Evolutionary conservation across 2,329 filamentous ascomycete species (phyloP).

Genomic region (Arthrobotrys megalospora): DNA sequence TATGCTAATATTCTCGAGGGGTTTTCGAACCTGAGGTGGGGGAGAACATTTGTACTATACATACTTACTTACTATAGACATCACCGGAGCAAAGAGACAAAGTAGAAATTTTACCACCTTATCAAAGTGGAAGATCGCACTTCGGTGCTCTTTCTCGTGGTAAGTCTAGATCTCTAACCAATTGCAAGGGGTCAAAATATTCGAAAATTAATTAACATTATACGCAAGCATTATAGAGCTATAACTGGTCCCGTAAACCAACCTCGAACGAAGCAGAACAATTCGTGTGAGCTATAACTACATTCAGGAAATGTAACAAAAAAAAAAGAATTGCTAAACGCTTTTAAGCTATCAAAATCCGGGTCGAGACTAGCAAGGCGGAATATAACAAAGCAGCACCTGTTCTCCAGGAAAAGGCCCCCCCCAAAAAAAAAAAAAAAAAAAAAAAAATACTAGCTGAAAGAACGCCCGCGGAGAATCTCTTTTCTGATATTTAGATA

Average conservation of each 20-base stretch:
- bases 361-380: background rate
- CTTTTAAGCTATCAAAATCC: background rate
- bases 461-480: background rate
- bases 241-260: no score
- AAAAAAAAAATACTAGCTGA: background rate
- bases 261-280: no score
- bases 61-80: no score
- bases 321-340: background rate
- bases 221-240: background rate
- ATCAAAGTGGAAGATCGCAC: no score
- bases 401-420: conserved; percentile 41
- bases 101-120: no score
- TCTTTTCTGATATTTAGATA: conserved; percentile 3
- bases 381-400: background rate
- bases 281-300: background rate
- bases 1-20: no score
- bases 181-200: background rate
- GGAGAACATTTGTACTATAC: no score
- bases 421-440: background rate
- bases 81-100: no score
- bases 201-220: conserved; percentile 30
- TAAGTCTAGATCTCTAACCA: background rate
- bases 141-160: no score
- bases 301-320: background rate
- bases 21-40: no score